Evolutionary conservation across 108 stramenopile genomes (phyloP).

Genomic region (Skeletonema potamos): DNA sequence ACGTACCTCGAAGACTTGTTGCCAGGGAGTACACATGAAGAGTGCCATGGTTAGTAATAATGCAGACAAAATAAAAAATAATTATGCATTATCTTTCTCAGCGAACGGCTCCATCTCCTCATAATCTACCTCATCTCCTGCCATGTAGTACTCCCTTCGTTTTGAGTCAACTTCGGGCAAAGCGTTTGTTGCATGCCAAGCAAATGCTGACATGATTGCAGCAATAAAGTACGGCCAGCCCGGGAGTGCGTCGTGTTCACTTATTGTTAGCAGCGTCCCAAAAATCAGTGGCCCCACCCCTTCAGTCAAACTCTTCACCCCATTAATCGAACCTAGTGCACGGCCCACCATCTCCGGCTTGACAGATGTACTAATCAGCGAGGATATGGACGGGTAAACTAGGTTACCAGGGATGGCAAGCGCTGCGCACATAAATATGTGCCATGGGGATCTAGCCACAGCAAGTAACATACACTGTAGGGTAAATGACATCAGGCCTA

Average conservation of each 20-base stretch:
- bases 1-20: no score
- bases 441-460: conserved; percentile 60
- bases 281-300: conserved; percentile 85
- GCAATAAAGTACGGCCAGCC: conserved; percentile 66
- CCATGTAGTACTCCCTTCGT: background rate
- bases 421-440: conserved; percentile 84
- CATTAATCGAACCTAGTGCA: conserved; percentile 94
- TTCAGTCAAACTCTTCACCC: conserved; percentile 94
- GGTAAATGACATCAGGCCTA: conserved; percentile 90
- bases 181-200: conserved; percentile 45
- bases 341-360: conserved; percentile 84
- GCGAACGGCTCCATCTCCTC: background rate
- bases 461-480: conserved; percentile 90
- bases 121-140: background rate
- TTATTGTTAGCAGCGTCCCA: conserved; percentile 76
- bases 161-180: conserved; percentile 51
- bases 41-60: no score
- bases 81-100: background rate
- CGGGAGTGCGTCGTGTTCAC: conserved; percentile 66
- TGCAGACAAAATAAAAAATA: no score
- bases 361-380: conserved; percentile 86
- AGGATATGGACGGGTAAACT: conserved; percentile 90
- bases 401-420: conserved; percentile 87
- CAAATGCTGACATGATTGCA: conserved; percentile 49
- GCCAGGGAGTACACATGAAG: no score